Percentiles rank a stretch among this genome's conserved stretches.
Evolutionary conservation across 1,284 basidiomycete genomes (phyloP).

Genomic region (Pyrrhoderma noxium): DNA sequence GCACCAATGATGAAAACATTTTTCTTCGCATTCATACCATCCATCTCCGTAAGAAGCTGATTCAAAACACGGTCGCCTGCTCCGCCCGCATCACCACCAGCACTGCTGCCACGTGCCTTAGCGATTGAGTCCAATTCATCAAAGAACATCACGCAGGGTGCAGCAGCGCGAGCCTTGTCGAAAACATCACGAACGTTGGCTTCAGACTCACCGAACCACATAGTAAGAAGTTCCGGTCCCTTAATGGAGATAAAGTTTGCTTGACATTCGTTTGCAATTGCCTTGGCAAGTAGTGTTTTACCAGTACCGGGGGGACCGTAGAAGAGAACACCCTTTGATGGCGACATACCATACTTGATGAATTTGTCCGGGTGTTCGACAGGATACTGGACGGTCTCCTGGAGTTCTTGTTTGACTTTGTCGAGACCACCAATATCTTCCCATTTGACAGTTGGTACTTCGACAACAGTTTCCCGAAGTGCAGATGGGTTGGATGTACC

Average conservation of each 20-base stretch:
- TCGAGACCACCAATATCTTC: constrained; percentile 99
- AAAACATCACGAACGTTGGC: constrained; percentile 99
- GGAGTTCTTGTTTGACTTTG: constrained; percentile 98
- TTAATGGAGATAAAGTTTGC: constrained; percentile 98
- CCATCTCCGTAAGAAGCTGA: constrained; percentile 98
- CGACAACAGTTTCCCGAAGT: constrained; percentile 92
- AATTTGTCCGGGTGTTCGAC: constrained; percentile 99
- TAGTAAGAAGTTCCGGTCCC: constrained; percentile 95
- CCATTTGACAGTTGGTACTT: constrained; percentile 96
- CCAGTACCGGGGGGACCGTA: constrained; percentile 96
- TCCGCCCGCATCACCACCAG: constrained; percentile 84
- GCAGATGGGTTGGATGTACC: constrained; percentile 95
- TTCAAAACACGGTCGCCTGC: constrained; percentile 97
- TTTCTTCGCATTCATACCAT: constrained; percentile 99
- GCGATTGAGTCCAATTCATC: constrained; percentile 99
- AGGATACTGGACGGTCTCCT: constrained; percentile 99
- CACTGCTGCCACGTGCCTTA: constrained; percentile 81
- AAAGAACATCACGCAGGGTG: constrained; percentile 99
- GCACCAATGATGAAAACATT: constrained; percentile 99
- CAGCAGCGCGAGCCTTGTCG: constrained; percentile 98
- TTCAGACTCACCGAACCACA: constrained; percentile 99
- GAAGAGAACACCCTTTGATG: constrained; percentile 97
- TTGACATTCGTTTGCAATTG: constrained; percentile 98
- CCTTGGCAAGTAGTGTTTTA: constrained; percentile 94
- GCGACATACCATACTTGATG: constrained; percentile 99